Evolutionary conservation across 495 filamentous ascomycete genomes (phyloP).

Genomic region (Trichoderma reesei): DNA sequence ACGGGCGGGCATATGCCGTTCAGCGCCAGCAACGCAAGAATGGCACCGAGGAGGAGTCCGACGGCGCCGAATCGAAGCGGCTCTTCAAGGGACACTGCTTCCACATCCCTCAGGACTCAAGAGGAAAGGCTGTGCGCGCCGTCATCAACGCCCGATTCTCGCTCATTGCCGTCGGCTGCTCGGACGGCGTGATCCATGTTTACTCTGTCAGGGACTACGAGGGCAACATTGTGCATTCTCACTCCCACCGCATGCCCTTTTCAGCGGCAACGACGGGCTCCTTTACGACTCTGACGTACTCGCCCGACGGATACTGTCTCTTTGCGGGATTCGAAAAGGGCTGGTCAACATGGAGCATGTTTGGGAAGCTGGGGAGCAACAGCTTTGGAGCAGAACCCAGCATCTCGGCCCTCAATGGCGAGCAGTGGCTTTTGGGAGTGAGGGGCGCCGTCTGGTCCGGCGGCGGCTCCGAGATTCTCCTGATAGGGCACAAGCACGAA

Average conservation of each 20-base stretch:
- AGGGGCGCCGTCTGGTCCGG: constrained; percentile 73
- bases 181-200: constrained; percentile 67
- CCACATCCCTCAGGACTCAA: constrained; percentile 54
- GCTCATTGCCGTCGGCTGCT: constrained; percentile 77
- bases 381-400: constrained; percentile 64
- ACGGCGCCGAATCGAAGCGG: constrained; percentile 39
- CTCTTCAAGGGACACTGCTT: constrained; percentile 89
- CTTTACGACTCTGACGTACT: constrained; percentile 72
- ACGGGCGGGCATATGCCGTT: constrained; percentile 85
- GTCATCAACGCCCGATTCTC: constrained; percentile 93
- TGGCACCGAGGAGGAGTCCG: constrained; percentile 20
- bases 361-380: constrained; percentile 74
- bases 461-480: constrained; percentile 74
- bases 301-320: constrained; percentile 91
- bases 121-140: constrained; percentile 56
- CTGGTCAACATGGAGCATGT: constrained; percentile 96
- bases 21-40: constrained; percentile 38
- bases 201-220: constrained; percentile 89
- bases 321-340: constrained; percentile 90
- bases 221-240: constrained; percentile 87
- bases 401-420: constrained; percentile 54
- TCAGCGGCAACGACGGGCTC: constrained; percentile 54
- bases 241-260: constrained; percentile 57
- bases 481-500: constrained; percentile 58
- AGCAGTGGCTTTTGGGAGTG: constrained; percentile 73